phyloP scores from a whole-genome alignment of 1,284 basidiomycete genomes.

The Taiwanofungus camphoratus region DNA sequence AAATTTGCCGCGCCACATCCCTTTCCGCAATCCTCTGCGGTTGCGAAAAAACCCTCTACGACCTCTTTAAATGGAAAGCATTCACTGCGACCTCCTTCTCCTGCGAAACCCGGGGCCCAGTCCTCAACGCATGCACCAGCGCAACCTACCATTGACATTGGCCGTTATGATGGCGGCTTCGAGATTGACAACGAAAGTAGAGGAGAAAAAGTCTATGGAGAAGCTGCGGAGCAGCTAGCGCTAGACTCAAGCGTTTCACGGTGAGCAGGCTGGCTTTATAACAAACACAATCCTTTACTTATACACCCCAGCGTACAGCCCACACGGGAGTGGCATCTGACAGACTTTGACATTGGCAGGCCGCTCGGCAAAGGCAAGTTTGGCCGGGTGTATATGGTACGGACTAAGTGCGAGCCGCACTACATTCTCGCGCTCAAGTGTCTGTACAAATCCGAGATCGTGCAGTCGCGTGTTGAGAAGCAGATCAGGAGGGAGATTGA shows the following conservation, averaged over 20 bases:
- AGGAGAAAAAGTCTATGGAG: conserved; percentile 57
- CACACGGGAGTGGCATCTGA: conserved; percentile 80
- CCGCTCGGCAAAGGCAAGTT: conserved; percentile 99
- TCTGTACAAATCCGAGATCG: conserved; percentile 94
- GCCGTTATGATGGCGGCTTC: conserved; percentile 82
- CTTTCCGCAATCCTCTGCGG: conserved; percentile 18
- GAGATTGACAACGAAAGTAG: conserved; percentile 73
- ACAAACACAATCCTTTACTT: too few species aligned
- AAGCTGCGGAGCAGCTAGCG: conserved; percentile 70
- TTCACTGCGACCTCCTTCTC: conserved; percentile 24
- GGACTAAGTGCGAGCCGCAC: conserved; percentile 81
- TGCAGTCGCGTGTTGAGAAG: conserved; percentile 83
- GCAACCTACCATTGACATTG: conserved; percentile 54
- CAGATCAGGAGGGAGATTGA: conserved; percentile 97
- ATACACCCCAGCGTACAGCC: conserved; percentile 56
- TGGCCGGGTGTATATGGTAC: conserved; percentile 97
- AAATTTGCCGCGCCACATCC: conserved; percentile 61
- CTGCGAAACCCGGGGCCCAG: conserved; percentile 18
- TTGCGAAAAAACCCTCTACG: conserved; percentile 20
- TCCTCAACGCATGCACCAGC: conserved; percentile 12
- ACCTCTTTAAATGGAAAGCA: conserved; percentile 21
- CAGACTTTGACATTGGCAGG: conserved; percentile 90
- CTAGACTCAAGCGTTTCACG: conserved; percentile 67
- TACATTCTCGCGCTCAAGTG: conserved; percentile 98
- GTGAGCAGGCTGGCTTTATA: too few species aligned